phyloP scores from a whole-genome alignment of 2,329 filamentous ascomycete species.

The Sphaerostilbella broomeana region DNA sequence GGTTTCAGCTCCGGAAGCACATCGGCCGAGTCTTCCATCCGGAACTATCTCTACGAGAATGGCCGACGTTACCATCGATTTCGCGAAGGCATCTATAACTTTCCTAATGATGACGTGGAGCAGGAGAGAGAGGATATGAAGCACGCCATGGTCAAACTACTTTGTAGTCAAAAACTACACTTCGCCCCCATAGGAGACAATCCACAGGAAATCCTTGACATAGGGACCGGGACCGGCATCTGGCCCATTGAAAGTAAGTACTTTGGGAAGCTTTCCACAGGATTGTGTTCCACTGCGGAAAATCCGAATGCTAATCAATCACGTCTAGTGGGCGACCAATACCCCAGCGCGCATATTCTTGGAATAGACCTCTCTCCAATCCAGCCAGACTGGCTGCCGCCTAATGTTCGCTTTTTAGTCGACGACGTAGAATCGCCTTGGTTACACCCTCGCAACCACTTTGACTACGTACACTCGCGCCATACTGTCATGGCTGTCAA shows the following conservation, averaged over 20 bases:
- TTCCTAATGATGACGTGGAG: slow-evolving; percentile 55
- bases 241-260: slow-evolving; percentile 50
- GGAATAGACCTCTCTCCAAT: slow-evolving; percentile 44
- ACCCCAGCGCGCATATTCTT: slow-evolving; percentile 36
- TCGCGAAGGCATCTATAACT: slow-evolving; percentile 48
- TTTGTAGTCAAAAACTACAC: slow-evolving; percentile 42
- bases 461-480: slow-evolving; percentile 56
- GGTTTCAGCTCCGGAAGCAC: slow-evolving; percentile 31
- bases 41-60: slow-evolving; percentile 49
- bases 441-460: slow-evolving; percentile 47
- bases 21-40: slow-evolving; percentile 34
- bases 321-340: slow-evolving; percentile 45
- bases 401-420: slow-evolving; percentile 49
- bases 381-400: slow-evolving; percentile 45
- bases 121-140: slow-evolving; percentile 54
- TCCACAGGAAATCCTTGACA: slow-evolving; percentile 47
- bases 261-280: neutral
- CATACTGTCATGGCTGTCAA: slow-evolving; percentile 50
- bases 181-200: slow-evolving; percentile 44
- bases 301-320: neutral
- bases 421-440: slow-evolving; percentile 53
- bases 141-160: slow-evolving; percentile 44
- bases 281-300: no score
- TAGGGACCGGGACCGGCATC: slow-evolving; percentile 53
- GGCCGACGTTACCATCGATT: slow-evolving; percentile 53